phyloP scores from a whole-genome alignment of 148 eudicot species.

The Rheum nobile region DNA sequence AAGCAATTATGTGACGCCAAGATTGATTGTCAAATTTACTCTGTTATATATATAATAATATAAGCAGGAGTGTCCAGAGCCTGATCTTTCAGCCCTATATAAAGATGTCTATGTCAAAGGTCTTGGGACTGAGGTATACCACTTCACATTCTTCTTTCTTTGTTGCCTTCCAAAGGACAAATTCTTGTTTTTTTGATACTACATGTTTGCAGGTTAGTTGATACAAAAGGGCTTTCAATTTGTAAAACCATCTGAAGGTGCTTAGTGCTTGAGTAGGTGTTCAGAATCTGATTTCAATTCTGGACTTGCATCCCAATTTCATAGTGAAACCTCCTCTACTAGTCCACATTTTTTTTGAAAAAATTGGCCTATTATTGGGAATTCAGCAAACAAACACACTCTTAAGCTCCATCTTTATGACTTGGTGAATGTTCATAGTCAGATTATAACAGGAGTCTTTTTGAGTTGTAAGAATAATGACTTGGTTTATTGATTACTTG shows the following conservation, averaged over 20 bases:
- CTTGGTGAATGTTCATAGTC: no score
- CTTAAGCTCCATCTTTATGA: no score
- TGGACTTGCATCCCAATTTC: neutral
- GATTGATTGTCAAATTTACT: neutral
- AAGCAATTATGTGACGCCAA: neutral
- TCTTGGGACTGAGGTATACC: constrained; percentile 66
- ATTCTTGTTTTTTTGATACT: no score
- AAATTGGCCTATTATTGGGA: neutral
- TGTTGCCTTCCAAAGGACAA: neutral
- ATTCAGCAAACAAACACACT: neutral
- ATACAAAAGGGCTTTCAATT: no score
- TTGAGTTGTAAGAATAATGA: neutral
- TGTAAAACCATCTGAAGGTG: no score
- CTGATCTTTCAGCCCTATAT: constrained; percentile 68
- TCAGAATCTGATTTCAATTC: neutral
- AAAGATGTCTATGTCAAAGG: constrained; percentile 84
- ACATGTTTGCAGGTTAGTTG: no score
- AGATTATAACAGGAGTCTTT: neutral
- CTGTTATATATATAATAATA: neutral
- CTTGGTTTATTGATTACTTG: neutral
- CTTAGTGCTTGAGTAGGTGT: neutral
- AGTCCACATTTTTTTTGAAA: no score
- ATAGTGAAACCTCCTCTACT: neutral
- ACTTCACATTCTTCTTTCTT: neutral
- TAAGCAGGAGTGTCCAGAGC: constrained; percentile 75